Evolutionary conservation across 73 alveolate species (phyloP).

Genomic region (Uronychia setigera): DNA sequence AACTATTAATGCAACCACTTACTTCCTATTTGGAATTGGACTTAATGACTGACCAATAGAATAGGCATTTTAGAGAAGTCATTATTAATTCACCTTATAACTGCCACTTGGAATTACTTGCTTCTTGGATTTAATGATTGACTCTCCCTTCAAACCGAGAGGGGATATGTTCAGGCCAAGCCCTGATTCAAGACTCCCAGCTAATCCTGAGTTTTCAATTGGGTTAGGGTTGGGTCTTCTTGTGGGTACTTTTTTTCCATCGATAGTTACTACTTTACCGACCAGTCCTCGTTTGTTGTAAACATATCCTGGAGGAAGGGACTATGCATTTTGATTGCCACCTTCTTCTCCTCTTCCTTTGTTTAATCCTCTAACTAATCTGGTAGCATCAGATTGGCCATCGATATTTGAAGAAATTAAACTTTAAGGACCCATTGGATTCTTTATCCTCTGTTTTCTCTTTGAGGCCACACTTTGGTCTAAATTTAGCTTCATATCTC

Average conservation of each 20-base stretch:
- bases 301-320: background rate
- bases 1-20: background rate
- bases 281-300: background rate
- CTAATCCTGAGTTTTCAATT: background rate
- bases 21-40: background rate
- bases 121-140: too few relatives aligned
- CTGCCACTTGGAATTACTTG: background rate
- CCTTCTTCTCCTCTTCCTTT: background rate
- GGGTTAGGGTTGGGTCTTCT: background rate
- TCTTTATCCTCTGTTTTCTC: background rate
- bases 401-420: background rate
- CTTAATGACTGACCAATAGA: background rate
- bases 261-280: background rate
- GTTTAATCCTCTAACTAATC: background rate
- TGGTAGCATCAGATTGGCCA: background rate
- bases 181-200: background rate
- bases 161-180: background rate
- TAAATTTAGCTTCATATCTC: background rate
- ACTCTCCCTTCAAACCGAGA: background rate
- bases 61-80: background rate
- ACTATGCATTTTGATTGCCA: background rate
- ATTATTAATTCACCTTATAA: background rate
- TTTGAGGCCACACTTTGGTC: background rate
- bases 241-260: background rate
- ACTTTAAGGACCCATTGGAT: background rate